phyloP scores from a whole-genome alignment of 1,284 basidiomycete genomes.

The Leccinum fallax region DNA sequence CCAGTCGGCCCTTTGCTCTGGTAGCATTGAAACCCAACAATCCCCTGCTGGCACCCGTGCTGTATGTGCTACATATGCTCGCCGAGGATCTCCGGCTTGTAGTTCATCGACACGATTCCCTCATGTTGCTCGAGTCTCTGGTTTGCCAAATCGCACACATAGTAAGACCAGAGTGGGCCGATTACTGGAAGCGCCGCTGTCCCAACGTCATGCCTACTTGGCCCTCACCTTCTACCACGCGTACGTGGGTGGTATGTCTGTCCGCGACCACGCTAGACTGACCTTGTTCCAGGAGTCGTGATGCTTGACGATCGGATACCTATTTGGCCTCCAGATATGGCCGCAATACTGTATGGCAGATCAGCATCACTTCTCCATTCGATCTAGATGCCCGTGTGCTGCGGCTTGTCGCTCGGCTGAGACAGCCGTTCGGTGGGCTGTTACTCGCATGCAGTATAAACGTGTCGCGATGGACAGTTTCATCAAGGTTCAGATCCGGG shows the following conservation, averaged over 20 bases:
- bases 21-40: slow-evolving; percentile 37
- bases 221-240: slow-evolving; percentile 48
- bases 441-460: too few species aligned
- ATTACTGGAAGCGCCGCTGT: slow-evolving; percentile 83
- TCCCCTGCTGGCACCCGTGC: slow-evolving; percentile 48
- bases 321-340: slow-evolving; percentile 69
- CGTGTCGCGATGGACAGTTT: too few species aligned
- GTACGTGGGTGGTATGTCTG: slow-evolving; percentile 39
- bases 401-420: too few species aligned
- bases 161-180: slow-evolving; percentile 80
- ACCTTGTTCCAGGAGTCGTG: slow-evolving; percentile 39
- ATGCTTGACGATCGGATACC: slow-evolving; percentile 66
- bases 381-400: too few species aligned
- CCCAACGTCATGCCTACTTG: slow-evolving; percentile 60
- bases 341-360: slow-evolving; percentile 61
- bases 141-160: slow-evolving; percentile 68
- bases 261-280: neutral
- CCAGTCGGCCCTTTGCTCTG: slow-evolving; percentile 29
- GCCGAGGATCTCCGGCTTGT: slow-evolving; percentile 70
- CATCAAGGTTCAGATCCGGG: too few species aligned
- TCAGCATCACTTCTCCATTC: slow-evolving; percentile 41
- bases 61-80: slow-evolving; percentile 77
- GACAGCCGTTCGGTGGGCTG: too few species aligned
- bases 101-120: slow-evolving; percentile 52
- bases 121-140: slow-evolving; percentile 64